These are phyloP conservation scores for Yamadazyma atmosphaerica DNA, from an alignment of 1,139 yeast species.

Conservation along the genomic window DNA sequence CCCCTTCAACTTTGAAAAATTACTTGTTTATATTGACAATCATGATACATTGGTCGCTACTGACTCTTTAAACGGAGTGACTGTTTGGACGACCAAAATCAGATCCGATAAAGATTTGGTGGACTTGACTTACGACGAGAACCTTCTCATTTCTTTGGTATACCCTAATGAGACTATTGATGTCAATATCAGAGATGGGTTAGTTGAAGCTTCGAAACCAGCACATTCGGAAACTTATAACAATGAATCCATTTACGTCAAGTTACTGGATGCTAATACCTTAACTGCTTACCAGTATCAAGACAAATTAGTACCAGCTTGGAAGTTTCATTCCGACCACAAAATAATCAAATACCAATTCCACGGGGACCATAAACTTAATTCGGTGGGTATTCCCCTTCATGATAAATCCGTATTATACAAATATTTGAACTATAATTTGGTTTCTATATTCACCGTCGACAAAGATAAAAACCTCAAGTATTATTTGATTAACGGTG, in stretches of 20 bases:
- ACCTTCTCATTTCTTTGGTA: conserved; percentile 22
- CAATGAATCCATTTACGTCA: conserved; percentile 12
- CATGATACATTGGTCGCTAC: conserved; percentile 26
- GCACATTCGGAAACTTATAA: conserved; percentile 7
- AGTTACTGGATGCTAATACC: conserved; percentile 6
- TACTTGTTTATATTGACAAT: conserved; percentile 27
- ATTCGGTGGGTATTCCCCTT: conserved; percentile 70
- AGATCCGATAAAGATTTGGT: conserved; percentile 13
- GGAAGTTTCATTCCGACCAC: conserved; percentile 25
- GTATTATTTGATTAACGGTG: conserved; percentile 61
- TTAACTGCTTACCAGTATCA: background rate
- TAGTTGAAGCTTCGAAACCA: background rate
- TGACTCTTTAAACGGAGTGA: conserved; percentile 29
- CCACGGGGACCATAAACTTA: conserved; percentile 46
- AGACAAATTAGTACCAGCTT: conserved; percentile 17
- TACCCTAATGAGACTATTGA: conserved; percentile 19
- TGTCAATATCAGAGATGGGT: conserved; percentile 29
- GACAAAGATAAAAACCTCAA: conserved; percentile 31
- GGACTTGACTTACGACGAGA: conserved; percentile 20
- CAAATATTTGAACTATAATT: conserved; percentile 78
- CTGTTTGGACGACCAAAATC: conserved; percentile 26
- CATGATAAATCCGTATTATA: conserved; percentile 76
- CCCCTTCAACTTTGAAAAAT: conserved; percentile 37
- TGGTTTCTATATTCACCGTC: conserved; percentile 55
- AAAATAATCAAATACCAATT: conserved; percentile 19